phyloP scores from a whole-genome alignment of 139 green algal species.

The Limnomonas spitsbergensis region DNA sequence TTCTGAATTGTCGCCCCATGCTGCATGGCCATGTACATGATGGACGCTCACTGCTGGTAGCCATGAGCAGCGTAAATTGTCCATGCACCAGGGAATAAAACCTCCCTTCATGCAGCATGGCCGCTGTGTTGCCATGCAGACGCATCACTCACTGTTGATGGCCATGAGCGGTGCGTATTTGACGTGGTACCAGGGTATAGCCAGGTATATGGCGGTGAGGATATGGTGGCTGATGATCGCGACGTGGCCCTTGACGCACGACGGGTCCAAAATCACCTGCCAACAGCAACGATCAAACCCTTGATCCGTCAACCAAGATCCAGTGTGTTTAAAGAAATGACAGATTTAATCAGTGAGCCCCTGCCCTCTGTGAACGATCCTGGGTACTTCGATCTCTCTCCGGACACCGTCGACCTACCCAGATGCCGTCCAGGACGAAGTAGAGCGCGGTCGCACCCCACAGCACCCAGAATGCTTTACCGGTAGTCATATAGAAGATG shows the following conservation, averaged over 20 bases:
- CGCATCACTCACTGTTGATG: conserved; percentile 9
- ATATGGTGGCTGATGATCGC: conserved; percentile 11
- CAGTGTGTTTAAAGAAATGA: no score
- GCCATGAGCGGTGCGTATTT: background rate
- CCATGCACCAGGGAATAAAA: no score
- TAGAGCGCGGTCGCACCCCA: background rate
- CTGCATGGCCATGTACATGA: no score
- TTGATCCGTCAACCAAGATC: background rate
- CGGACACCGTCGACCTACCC: background rate
- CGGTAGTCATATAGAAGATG: background rate
- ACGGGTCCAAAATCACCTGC: background rate
- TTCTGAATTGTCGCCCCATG: no score
- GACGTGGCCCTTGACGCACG: conserved; percentile 1
- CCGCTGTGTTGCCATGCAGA: background rate
- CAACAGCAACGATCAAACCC: background rate
- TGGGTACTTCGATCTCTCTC: no score
- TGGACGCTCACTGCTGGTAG: no score
- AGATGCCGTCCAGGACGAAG: background rate
- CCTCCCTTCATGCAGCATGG: no score
- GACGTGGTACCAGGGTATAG: background rate
- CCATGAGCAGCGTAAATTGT: no score
- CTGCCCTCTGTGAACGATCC: no score
- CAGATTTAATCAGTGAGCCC: no score
- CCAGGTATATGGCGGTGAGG: background rate
- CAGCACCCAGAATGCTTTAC: conserved; percentile 4